Evolutionary conservation across 2,329 filamentous ascomycete species (phyloP).

Genomic region (Fusarium haematococcum): DNA sequence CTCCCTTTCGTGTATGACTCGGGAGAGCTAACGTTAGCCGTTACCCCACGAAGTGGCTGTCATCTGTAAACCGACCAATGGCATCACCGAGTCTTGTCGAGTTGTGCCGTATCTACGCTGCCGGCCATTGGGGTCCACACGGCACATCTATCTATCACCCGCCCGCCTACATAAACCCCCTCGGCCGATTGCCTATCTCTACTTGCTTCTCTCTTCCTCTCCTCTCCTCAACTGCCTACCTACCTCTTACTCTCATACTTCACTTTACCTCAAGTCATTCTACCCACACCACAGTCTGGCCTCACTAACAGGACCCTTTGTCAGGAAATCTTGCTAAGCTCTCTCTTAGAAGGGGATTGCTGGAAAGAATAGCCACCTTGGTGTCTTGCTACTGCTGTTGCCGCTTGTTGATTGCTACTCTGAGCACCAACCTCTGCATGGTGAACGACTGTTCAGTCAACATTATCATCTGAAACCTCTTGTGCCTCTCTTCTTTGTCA

Average conservation of each 20-base stretch:
- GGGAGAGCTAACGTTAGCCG: slow-evolving; percentile 25
- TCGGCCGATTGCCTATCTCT: slow-evolving; percentile 17
- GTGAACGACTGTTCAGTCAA: slow-evolving; percentile 15
- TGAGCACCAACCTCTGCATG: slow-evolving; percentile 6
- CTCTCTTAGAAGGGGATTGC: slow-evolving; percentile 33
- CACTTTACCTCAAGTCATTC: slow-evolving; percentile 16
- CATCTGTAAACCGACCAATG: slow-evolving; percentile 25
- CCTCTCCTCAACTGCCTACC: not conserved
- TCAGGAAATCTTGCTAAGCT: slow-evolving; percentile 42
- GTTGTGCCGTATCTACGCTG: slow-evolving; percentile 37
- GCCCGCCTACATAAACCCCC: slow-evolving; percentile 36
- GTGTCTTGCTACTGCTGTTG: slow-evolving; percentile 42
- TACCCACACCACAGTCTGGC: slow-evolving; percentile 17
- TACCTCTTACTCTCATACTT: slow-evolving; percentile 7
- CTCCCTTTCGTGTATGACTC: slow-evolving; percentile 6
- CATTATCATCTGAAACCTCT: slow-evolving; percentile 13
- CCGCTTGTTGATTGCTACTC: slow-evolving; percentile 37
- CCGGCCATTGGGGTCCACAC: slow-evolving; percentile 17
- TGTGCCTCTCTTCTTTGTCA: slow-evolving; percentile 11
- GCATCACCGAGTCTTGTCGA: not conserved
- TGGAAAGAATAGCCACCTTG: slow-evolving; percentile 42
- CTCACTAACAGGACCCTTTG: slow-evolving; percentile 36
- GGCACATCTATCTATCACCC: slow-evolving; percentile 19
- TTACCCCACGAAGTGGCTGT: slow-evolving; percentile 33
- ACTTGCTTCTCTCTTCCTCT: slow-evolving; percentile 16